Conservation (phyloP, 2,329 filamentous ascomycete genomes). For the Xylariales sp. region DNA sequence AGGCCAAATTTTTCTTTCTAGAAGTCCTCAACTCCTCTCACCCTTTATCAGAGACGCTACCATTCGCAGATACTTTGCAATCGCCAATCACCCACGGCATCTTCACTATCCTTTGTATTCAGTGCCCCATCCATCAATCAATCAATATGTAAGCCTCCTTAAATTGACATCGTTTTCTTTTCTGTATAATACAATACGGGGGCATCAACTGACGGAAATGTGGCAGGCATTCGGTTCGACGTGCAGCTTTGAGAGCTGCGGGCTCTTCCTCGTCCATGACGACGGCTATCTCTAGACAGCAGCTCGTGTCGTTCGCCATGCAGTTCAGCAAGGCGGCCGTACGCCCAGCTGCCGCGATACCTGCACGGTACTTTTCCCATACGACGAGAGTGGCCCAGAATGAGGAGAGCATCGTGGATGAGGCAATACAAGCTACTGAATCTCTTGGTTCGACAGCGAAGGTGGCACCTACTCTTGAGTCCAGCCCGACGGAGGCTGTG, state of each 20-base stretch:
- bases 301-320: constrained; percentile 22
- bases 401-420: constrained; percentile 8
- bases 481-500: constrained; percentile 5
- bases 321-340: constrained; percentile 21
- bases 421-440: constrained; percentile 6
- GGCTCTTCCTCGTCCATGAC: constrained; percentile 20
- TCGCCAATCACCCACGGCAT: no score
- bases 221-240: constrained; percentile 28
- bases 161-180: no score
- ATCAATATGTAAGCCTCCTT: no score
- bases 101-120: no score
- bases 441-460: neutral
- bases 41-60: no score
- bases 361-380: constrained; percentile 26
- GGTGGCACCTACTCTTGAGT: constrained; percentile 3
- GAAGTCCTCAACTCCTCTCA: no score
- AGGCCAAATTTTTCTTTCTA: no score
- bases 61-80: no score
- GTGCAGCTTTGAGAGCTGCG: constrained; percentile 26
- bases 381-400: constrained; percentile 20
- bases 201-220: no score
- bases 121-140: no score
- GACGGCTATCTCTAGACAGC: constrained; percentile 22
- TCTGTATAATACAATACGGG: no score
- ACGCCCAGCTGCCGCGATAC: constrained; percentile 16